Conservation (phyloP, 2,329 filamentous ascomycete species). For the Cryphonectria naterciae region DNA sequence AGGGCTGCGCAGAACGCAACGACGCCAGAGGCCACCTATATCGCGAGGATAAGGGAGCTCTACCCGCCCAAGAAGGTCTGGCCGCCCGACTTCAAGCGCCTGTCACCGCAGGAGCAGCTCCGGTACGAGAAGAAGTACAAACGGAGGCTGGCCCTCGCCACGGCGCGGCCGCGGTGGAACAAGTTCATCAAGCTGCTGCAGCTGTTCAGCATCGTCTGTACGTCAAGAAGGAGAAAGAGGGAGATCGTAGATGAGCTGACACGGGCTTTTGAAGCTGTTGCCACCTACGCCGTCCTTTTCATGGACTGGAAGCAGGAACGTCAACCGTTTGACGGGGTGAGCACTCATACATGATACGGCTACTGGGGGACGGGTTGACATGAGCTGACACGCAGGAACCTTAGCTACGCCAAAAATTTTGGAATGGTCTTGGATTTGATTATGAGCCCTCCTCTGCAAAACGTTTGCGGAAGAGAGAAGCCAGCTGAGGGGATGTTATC, state of each 20-base stretch:
- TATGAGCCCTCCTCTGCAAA: constrained; percentile 16
- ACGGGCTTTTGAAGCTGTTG: constrained; percentile 48
- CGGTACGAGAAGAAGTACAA: constrained; percentile 80
- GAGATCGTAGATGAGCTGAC: background rate
- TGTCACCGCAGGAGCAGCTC: constrained; percentile 74
- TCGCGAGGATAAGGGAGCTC: constrained; percentile 47
- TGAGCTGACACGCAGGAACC: constrained; percentile 10
- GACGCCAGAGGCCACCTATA: constrained; percentile 20
- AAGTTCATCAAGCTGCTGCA: constrained; percentile 69
- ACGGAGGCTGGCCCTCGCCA: constrained; percentile 66
- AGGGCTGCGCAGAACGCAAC: constrained; percentile 40
- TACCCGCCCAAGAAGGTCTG: constrained; percentile 73
- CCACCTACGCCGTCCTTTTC: constrained; percentile 63
- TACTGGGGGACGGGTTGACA: background rate
- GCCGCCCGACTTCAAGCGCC: constrained; percentile 75
- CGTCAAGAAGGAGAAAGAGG: constrained; percentile 33
- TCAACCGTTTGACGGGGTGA: constrained; percentile 56
- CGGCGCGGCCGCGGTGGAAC: constrained; percentile 65
- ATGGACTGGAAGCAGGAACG: constrained; percentile 58
- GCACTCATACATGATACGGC: constrained; percentile 14
- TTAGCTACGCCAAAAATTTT: constrained; percentile 35
- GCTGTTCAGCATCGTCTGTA: constrained; percentile 61
- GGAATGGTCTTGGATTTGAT: constrained; percentile 30
- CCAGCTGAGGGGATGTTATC: background rate
- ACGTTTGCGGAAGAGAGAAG: constrained; percentile 14